phyloP scores from a whole-genome alignment of 345 rosid species.

The Eucalyptus decipiens region DNA sequence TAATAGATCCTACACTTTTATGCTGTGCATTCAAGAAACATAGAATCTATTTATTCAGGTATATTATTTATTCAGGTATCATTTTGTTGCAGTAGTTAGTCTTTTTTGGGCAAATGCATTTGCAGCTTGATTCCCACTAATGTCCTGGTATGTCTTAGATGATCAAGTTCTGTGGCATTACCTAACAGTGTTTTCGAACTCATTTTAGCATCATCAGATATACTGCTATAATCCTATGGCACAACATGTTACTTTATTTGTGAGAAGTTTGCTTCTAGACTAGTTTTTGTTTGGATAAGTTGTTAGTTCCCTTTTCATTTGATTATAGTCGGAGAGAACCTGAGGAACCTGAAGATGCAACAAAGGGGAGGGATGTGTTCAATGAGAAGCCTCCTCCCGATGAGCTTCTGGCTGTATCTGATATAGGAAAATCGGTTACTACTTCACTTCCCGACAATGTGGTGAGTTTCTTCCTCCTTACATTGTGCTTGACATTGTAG shows the following conservation, averaged over 20 bases:
- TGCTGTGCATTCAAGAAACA: constrained; percentile 96
- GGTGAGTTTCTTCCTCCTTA: constrained; percentile 33
- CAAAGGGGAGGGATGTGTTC: constrained; percentile 91
- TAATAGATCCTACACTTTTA: constrained; percentile 79
- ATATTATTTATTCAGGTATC: constrained; percentile 73
- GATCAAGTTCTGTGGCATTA: not conserved
- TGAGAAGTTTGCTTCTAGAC: not conserved
- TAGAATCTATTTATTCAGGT: constrained; percentile 94
- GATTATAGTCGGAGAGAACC: constrained; percentile 85
- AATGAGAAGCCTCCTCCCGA: constrained; percentile 98
- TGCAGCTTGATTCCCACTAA: not conserved
- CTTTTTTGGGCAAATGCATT: not conserved
- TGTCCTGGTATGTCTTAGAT: not conserved
- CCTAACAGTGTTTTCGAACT: not conserved
- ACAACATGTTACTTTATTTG: not conserved
- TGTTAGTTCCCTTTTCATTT: not conserved
- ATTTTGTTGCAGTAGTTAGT: not conserved
- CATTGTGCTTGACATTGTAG: not conserved
- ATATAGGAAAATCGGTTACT: constrained; percentile 84
- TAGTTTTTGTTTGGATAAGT: not conserved
- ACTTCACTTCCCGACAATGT: constrained; percentile 91
- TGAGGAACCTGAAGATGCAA: constrained; percentile 95
- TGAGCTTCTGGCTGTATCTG: constrained; percentile 94
- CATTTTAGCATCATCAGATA: not conserved
- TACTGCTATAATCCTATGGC: not conserved